A percentile compares a stretch with the other conserved stretches of the same genome.
Conservation (phyloP, 306 rosid genomes). For the Albizia julibrissin region DNA sequence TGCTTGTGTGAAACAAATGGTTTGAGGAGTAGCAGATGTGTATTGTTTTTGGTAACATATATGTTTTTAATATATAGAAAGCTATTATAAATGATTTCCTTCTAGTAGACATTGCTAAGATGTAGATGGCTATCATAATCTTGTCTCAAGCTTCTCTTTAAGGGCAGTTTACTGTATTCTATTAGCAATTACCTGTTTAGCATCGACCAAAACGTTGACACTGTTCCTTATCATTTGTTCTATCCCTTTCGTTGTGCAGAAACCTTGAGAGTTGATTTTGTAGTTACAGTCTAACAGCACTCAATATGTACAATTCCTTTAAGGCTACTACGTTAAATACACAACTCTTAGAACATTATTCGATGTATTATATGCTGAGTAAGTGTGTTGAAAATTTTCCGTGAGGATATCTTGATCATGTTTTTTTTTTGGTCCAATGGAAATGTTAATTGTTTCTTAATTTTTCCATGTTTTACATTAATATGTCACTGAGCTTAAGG, state of each 20-base stretch:
- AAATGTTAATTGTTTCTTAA: background rate
- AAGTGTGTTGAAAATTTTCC: background rate
- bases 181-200: background rate
- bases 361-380: background rate
- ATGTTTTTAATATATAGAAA: slow-evolving; percentile 8
- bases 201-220: background rate
- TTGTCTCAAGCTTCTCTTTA: background rate
- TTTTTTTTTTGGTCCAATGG: background rate
- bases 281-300: background rate
- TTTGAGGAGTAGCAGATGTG: slow-evolving; percentile 14
- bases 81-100: slow-evolving; percentile 14
- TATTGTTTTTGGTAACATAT: background rate
- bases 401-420: background rate
- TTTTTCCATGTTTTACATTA: slow-evolving; percentile 22
- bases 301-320: background rate
- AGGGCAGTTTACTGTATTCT: slow-evolving; percentile 12
- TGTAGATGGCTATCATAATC: background rate
- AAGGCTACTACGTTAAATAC: background rate
- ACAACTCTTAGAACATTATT: background rate
- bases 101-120: background rate
- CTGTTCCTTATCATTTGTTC: slow-evolving; percentile 21
- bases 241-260: background rate
- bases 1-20: slow-evolving; percentile 18
- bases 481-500: background rate
- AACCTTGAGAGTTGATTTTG: background rate